Evolutionary conservation across 495 filamentous ascomycete genomes (phyloP), one percentile per base, ranked within the genome.

Genomic region (Ascodesmis nigricans): DNA sequence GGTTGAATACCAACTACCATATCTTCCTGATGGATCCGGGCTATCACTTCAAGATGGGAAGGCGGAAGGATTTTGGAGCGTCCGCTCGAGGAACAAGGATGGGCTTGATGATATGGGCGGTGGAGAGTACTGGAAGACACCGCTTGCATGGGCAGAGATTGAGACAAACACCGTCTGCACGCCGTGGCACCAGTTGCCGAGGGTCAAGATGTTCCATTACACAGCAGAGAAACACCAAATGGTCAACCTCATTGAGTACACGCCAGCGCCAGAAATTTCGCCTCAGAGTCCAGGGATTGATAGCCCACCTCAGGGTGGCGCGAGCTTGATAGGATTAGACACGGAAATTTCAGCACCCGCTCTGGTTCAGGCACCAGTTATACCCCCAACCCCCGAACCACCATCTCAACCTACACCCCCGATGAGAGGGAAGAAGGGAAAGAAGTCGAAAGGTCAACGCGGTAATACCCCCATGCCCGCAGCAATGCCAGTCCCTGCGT

Each of bases 131-230:
- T 35, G 39, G 36, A 30, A 31, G 4, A 37, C 10, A 19, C 54
- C 43, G 37, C 57, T 91, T 32, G 79, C 79, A 3, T 74, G 81
- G 43, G 77, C 81, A 2, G 83, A 93, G 57, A 84, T 91, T 40
- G 83, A 93, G 51, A 87, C 82, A 1, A 87, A 80, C 41, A 73
- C 78, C 5, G 74, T 80, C 1, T 91, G 83, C 38, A 78, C 82
- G 40, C 80, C 83, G 0, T 91, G 91, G 57, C 80, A 91, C 49
- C 83, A 78, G 0, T 81, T 91, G 42, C 67, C 69, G 13, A 66
- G 82, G 6, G 75, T 91, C 21, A 65, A 61, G 19, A 54, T 91
- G 9, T 72, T 68, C 44, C 60, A 74, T 10, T 79, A 71, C 43
- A 20, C 17, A 20, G 5, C 11, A 0, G 5, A 10, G 14, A 4